phyloP scores from a whole-genome alignment of 192 early-diverging fungal species.

The Coemansia erecta region DNA sequence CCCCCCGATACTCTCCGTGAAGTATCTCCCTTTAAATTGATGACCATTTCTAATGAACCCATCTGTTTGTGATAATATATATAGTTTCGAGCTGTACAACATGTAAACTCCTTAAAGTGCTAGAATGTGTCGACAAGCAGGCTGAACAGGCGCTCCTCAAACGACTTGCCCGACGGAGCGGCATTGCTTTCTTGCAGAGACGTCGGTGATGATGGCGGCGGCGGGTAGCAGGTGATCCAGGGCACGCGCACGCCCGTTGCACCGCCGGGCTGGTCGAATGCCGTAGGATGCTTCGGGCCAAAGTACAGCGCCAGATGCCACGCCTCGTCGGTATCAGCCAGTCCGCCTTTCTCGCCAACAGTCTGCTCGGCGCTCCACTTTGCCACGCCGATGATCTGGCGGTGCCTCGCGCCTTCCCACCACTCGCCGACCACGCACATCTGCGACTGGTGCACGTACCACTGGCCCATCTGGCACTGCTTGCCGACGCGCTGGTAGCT shows the following conservation, averaged over 20 bases:
- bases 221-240: slow-evolving; percentile 42
- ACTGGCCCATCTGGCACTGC: slow-evolving; percentile 43
- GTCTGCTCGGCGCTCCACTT: slow-evolving; percentile 15
- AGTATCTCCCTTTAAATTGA: slow-evolving; percentile 5
- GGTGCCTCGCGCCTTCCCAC: slow-evolving; percentile 33
- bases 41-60: background rate
- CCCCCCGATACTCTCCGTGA: background rate
- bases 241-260: slow-evolving; percentile 9
- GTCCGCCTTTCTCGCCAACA: background rate
- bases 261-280: slow-evolving; percentile 14
- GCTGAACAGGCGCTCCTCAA: slow-evolving; percentile 29
- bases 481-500: slow-evolving; percentile 7
- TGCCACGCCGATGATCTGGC: slow-evolving; percentile 47
- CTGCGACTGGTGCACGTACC: slow-evolving; percentile 54
- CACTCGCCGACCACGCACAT: slow-evolving; percentile 49
- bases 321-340: background rate
- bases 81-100: background rate
- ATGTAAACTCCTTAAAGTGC: background rate
- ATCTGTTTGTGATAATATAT: slow-evolving; percentile 7
- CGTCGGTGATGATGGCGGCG: background rate
- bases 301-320: slow-evolving; percentile 40
- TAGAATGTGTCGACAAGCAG: slow-evolving; percentile 25
- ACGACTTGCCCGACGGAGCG: slow-evolving; percentile 6
- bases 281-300: slow-evolving; percentile 46
- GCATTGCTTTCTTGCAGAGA: background rate